Evolutionary conservation across 345 rosid genomes (phyloP).

Genomic region (thale cress (Arabidopsis thaliana)): DNA sequence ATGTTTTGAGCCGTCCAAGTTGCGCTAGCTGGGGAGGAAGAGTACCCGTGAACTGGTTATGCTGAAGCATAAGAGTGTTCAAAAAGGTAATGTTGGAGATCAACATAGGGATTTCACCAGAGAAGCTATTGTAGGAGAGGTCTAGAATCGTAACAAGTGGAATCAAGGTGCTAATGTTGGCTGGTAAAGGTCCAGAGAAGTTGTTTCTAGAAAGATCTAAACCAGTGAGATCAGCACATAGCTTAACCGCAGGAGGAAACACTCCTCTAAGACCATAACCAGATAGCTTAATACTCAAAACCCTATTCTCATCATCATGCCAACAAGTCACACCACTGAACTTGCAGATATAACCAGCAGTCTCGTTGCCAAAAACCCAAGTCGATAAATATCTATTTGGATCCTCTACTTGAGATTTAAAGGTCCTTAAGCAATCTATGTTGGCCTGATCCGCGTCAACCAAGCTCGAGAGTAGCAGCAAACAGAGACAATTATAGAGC

Average conservation of each 20-base stretch:
- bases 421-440: conserved; percentile 57
- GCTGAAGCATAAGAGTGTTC: conserved; percentile 69
- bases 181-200: conserved; percentile 66
- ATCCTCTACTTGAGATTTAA: conserved; percentile 52
- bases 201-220: conserved; percentile 76
- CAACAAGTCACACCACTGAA: conserved; percentile 87
- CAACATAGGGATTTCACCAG: conserved; percentile 59
- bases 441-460: conserved; percentile 52
- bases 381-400: conserved; percentile 53
- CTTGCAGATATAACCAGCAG: conserved; percentile 73
- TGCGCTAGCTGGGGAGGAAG: conserved; percentile 59
- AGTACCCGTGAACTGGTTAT: conserved; percentile 62
- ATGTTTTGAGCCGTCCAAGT: conserved; percentile 58
- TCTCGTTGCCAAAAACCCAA: conserved; percentile 65
- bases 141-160: conserved; percentile 52
- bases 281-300: conserved; percentile 67
- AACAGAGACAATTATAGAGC: conserved; percentile 46
- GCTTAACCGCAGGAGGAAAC: conserved; percentile 60
- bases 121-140: conserved; percentile 71
- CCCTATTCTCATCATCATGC: conserved; percentile 91
- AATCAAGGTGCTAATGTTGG: conserved; percentile 49
- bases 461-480: conserved; percentile 48
- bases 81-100: conserved; percentile 58
- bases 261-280: conserved; percentile 68
- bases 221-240: conserved; percentile 67